Conservation (phyloP, 169 alveolate genomes). For the Plasmodium blacklocki region DNA sequence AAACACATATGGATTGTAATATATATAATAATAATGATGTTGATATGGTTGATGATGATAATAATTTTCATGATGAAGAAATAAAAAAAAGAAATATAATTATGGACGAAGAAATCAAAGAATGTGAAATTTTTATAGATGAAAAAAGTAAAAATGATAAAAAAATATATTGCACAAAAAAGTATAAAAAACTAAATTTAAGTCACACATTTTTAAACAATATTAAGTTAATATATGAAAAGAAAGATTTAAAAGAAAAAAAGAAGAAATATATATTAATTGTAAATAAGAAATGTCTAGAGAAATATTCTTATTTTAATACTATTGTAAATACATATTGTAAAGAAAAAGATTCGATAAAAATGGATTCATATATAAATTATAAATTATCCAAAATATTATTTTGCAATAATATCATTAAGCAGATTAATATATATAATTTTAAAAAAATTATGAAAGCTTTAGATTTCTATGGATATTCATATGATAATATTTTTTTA, state of each 20-base stretch:
- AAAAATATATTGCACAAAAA: neutral
- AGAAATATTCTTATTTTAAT: constrained; percentile 62
- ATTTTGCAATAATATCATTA: constrained; percentile 35
- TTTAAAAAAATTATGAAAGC: constrained; percentile 51
- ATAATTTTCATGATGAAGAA: too few species aligned
- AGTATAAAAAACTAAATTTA: neutral
- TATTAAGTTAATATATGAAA: constrained; percentile 52
- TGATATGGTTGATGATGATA: too few species aligned
- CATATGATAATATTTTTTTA: constrained; percentile 52
- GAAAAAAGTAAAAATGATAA: neutral
- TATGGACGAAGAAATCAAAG: too few species aligned
- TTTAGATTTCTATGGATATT: constrained; percentile 62
- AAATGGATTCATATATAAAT: constrained; percentile 28
- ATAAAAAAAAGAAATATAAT: too few species aligned
- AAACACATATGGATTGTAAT: too few species aligned
- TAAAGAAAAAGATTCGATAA: constrained; percentile 12
- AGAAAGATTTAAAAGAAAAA: constrained; percentile 31
- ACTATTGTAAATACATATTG: constrained; percentile 38
- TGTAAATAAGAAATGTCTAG: constrained; percentile 32
- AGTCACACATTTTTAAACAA: constrained; percentile 12
- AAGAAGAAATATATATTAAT: constrained; percentile 36
- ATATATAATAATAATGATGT: too few species aligned
- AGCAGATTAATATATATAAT: constrained; percentile 26
- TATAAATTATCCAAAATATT: constrained; percentile 38
- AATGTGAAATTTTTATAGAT: too few species aligned